Base-by-base conservation (phyloP, 202 grass and related monocot genomes). In the Miscanthus sacchariflorus region DNA sequence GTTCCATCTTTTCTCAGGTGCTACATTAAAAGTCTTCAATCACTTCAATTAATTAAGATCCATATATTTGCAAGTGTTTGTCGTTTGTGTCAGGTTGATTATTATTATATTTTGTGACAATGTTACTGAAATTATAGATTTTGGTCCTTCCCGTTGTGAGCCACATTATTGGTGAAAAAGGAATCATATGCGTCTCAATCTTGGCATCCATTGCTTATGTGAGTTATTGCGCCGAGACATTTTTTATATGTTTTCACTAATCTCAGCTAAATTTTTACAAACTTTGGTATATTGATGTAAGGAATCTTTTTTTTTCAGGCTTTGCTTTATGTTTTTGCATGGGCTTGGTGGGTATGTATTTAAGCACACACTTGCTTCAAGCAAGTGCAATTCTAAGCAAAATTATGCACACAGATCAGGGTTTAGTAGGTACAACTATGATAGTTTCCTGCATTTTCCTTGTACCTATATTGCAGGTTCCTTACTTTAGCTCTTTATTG, bases 1-100 rank as follows among this genome's bases (percentile, higher is more conserved):
- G 95, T 44, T 95, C 91, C 12, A 92, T 98, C 80, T 95, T 98
- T 87, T 93, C 95, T 68, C 95, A 91, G 91, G 95, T 98, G 36
- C 58, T 58, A 36, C 25, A 74, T 80, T 71, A 24, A 18, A 72
- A 75, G 35, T 18, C 73, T 3, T 19, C 2, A 68, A 25, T 21
- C 10, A 15, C 11, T 58, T 70, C 28, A 30, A 30, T 30, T 36
- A 30, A 46, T 76, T 7, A 8, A 76, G 6, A 45, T 64, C 45
- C 45, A 21, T 9, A 52, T 36, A 74, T 77, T 43, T 77, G 8
- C 36, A 35, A 35, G 28, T 30, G 28, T 30, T 30, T 30, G 36
- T 46, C 28, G 6, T 6, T 0, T 17, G 36, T 6, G 0, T 2
- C 30, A 39, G n/a, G 46, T 27, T 42, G 24, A 65, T 45, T 6